Percentiles rank a stretch among this genome's conserved stretches.
Evolutionary conservation across 1,284 basidiomycete species (phyloP).

Genomic region (Chondrostereum purpureum): DNA sequence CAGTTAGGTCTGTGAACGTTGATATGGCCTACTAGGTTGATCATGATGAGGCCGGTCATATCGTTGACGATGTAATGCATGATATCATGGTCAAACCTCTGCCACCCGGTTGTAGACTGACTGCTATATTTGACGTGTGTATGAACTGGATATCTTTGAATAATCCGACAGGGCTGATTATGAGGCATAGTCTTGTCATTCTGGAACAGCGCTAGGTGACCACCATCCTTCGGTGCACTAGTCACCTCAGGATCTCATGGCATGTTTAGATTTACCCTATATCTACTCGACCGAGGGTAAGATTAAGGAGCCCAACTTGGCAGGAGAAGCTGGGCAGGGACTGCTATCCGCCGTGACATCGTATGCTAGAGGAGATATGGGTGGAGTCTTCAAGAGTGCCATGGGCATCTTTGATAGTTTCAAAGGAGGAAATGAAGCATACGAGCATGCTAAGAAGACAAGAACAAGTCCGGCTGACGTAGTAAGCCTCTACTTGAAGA

Average conservation of each 20-base stretch:
- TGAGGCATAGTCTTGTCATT: conserved; percentile 57
- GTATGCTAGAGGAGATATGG: conserved; percentile 73
- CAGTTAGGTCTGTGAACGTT: too few relatives aligned
- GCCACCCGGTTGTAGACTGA: conserved; percentile 80
- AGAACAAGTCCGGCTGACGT: conserved; percentile 76
- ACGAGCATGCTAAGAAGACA: conserved; percentile 57
- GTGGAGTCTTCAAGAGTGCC: conserved; percentile 62
- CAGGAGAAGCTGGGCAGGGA: conserved; percentile 72
- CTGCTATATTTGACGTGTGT: conserved; percentile 78
- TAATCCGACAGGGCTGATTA: too few relatives aligned
- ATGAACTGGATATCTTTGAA: too few relatives aligned
- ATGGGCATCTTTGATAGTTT: conserved; percentile 45
- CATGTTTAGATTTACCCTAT: not conserved
- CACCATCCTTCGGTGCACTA: conserved; percentile 35
- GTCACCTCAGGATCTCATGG: not conserved
- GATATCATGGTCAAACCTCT: conserved; percentile 55
- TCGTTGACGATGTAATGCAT: conserved; percentile 84
- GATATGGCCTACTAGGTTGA: too few relatives aligned
- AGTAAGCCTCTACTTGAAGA: conserved; percentile 22
- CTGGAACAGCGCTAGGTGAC: conserved; percentile 59
- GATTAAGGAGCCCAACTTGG: conserved; percentile 87
- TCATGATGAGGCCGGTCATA: conserved; percentile 62
- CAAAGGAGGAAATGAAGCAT: conserved; percentile 49
- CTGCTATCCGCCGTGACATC: conserved; percentile 63
- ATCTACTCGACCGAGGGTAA: conserved; percentile 91